Evolutionary conservation across 306 rosid species (phyloP), one percentile per base, ranked within the genome.

Genomic region (Herpetospermum pedunculosum): DNA sequence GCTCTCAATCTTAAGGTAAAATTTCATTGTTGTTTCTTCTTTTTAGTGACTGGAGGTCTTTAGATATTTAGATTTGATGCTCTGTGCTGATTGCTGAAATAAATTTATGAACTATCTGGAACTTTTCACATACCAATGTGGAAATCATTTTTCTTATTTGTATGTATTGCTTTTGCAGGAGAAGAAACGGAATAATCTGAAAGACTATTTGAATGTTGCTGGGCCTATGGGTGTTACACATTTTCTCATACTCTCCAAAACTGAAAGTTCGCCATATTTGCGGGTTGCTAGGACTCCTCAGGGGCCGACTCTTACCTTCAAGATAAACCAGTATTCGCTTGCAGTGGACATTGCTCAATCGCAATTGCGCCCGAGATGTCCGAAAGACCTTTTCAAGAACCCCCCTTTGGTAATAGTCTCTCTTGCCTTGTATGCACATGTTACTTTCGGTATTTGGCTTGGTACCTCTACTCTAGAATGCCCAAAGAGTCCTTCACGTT

Each of bases 211-310:
- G 81, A 95, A 95, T 55, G 90, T 91, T 81, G 92, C 99, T 72
- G 99, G 97, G 62, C 97, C 99, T 19, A 87, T 89, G 92, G 97
- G 99, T 58, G 97, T 91, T 52, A 88, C 99, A 0, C 99, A 95
- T 81, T 95, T 95, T 81, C 89, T 95, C 85, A 88, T 95, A 38
- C 77, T 95, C 82, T 91, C 99, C 28, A 95, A 95, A 87, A 91
- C 99, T 75, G 77, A 83, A 50, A 25, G 86, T 44, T 77, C 90
- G 7, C 88, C 98, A 5, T 89, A 88, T 82, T 77, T 91, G 83
- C 90, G 95, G 78, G 97, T 91, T 40, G 99, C 90, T 48, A 91
- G 90, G 71, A 87, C 97, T 34, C 97, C 99, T 21, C 99, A 91
- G 80, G 99, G 99, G 18, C 96, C 97, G 12, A 91, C 99, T 73